phyloP scores from a whole-genome alignment of 352 stramenopile genomes.

The Phytophthora pseudosyringae region DNA sequence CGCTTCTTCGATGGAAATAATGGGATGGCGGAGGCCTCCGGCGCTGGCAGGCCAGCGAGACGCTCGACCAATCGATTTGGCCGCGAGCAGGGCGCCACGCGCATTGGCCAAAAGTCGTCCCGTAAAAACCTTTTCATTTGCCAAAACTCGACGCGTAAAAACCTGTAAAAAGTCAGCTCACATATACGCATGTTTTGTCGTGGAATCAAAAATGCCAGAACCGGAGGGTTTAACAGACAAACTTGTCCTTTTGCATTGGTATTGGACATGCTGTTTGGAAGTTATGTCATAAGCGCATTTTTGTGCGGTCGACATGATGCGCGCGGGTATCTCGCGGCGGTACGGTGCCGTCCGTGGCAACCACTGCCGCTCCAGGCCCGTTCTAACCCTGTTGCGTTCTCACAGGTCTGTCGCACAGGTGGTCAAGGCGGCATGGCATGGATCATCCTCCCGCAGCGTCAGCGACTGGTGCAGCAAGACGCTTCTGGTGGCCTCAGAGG shows the following conservation, averaged over 20 bases:
- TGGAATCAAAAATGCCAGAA: neutral
- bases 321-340: constrained; percentile 15
- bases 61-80: constrained; percentile 83
- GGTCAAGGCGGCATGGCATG: constrained; percentile 6
- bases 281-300: constrained; percentile 10
- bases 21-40: constrained; percentile 53
- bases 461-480: constrained; percentile 74
- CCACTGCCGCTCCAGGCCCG: neutral
- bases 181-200: neutral
- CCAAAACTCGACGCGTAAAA: neutral
- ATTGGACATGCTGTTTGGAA: neutral
- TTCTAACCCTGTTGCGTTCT: constrained; percentile 5
- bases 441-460: constrained; percentile 13
- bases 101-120: neutral
- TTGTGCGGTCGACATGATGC: constrained; percentile 39
- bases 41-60: constrained; percentile 26
- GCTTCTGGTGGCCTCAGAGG: constrained; percentile 57
- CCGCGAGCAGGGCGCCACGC: neutral
- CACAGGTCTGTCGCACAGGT: constrained; percentile 14
- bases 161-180: neutral
- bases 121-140: constrained; percentile 12
- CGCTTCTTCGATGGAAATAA: constrained; percentile 90
- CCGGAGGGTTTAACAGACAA: neutral
- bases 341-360: constrained; percentile 13
- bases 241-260: too few relatives aligned